Base-by-base conservation (phyloP, 2,329 filamentous ascomycete genomes). In the Nothophoma quercina region DNA sequence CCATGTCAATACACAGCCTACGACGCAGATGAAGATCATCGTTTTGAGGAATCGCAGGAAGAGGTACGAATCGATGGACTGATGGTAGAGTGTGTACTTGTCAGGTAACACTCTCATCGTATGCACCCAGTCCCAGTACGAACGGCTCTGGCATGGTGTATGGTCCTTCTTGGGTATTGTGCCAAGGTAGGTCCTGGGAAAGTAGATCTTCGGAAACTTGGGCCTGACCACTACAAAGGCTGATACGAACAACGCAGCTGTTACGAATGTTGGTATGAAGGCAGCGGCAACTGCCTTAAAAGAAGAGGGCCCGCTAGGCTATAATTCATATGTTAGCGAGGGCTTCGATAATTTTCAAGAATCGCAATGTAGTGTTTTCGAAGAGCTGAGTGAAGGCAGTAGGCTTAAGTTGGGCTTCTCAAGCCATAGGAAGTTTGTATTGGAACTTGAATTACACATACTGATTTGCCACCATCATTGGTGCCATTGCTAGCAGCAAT, bases 31-130 rank as follows among this genome's bases (percentile, higher is more conserved):
- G 54, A 89, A 82, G 47, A 88, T 85, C 22, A 88, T 79, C 46
- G 95, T 88, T 68, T 92, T 91, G 59, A 98, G 78, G 68, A 93
- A 96, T 28, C 93, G 91, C 22, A 98, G 81, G 72, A 96, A 91
- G 43, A 98, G 86, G 74, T 93, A 98, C 25, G 89, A 90, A 72
- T 99, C 93, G 58, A 99, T 84, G 0, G 92, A 96, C 71, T 93
- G 91, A 77, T 96, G 91, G 67, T 95, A 90, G 18, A 98, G 84
- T 21, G 93, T 85, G 68, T 90, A 91, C 32, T 87, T 86, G 71
- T 98, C 93, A 3, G 83, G 80, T 16, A 86, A 73, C 34, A 77
- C 76, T 45, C 79, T 75, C 64, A 85, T 83, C 1, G 79, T 74
- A 21, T 72, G 69, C 29, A 80, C 57, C 78, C 79, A 82, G 48